These are phyloP conservation scores for Physcomitrium patens DNA, from an alignment of 225 moss, liverwort and hornwort species.

Conservation along the genomic window DNA sequence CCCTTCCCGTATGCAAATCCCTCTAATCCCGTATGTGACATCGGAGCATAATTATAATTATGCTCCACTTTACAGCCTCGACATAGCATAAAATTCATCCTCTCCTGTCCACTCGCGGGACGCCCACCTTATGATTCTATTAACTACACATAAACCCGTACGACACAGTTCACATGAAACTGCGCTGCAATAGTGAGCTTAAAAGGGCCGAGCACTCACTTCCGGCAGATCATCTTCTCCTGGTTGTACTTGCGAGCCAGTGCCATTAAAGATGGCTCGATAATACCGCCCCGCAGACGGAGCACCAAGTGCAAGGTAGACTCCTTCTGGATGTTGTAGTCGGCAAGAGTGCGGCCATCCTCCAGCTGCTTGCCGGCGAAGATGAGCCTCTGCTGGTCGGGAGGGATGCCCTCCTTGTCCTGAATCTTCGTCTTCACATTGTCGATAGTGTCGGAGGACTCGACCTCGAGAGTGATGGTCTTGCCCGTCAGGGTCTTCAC, in stretches of 20 bases:
- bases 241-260: constrained; percentile 82
- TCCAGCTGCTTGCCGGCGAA: constrained; percentile 58
- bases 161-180: no score
- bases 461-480: constrained; percentile 67
- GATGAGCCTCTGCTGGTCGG: constrained; percentile 53
- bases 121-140: not conserved
- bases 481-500: constrained; percentile 86
- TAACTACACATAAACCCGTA: not conserved
- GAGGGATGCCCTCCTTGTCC: constrained; percentile 55
- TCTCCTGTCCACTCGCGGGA: no score
- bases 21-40: no score
- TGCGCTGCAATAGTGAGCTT: not conserved
- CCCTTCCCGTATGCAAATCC: no score
- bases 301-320: constrained; percentile 75
- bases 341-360: constrained; percentile 53
- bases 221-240: constrained; percentile 88
- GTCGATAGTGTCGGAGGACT: constrained; percentile 56
- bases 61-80: no score
- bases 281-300: constrained; percentile 77
- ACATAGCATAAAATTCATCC: no score
- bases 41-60: no score
- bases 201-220: constrained; percentile 43
- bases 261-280: constrained; percentile 80
- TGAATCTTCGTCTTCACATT: constrained; percentile 58
- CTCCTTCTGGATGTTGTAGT: constrained; percentile 65